phyloP scores from a whole-genome alignment of 2,329 filamentous ascomycete genomes.

The Ophiostoma piceae region DNA sequence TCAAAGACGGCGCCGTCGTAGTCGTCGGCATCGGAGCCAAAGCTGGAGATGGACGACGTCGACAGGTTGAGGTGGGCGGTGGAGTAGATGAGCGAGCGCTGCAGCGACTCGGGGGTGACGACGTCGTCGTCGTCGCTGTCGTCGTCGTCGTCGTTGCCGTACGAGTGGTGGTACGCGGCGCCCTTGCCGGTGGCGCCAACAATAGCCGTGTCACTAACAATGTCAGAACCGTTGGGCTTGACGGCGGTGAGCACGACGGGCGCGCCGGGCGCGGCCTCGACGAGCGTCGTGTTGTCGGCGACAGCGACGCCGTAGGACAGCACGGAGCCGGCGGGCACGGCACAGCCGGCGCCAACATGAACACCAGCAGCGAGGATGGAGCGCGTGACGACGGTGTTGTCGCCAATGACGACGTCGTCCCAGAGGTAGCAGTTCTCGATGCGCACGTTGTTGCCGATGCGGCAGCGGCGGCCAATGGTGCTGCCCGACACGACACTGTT shows the following conservation, averaged over 20 bases:
- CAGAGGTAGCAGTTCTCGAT: conserved; percentile 81
- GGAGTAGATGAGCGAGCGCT: conserved; percentile 52
- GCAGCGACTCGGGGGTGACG: conserved; percentile 47
- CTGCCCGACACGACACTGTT: conserved; percentile 66
- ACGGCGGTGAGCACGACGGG: conserved; percentile 39
- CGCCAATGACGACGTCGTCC: conserved; percentile 74
- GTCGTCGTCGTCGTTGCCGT: conserved; percentile 40
- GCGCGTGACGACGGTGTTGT: conserved; percentile 63
- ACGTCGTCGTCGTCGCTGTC: conserved; percentile 37
- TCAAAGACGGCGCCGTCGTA: conserved; percentile 47
- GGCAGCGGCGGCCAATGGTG: conserved; percentile 77
- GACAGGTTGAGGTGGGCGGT: conserved; percentile 50
- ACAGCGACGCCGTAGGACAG: conserved; percentile 75
- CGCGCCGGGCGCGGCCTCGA: conserved; percentile 29
- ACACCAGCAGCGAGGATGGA: conserved; percentile 73
- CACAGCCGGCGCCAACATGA: conserved; percentile 64
- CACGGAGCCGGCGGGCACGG: conserved; percentile 65
- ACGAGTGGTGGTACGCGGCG: conserved; percentile 37
- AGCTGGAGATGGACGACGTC: conserved; percentile 51
- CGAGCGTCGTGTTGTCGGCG: conserved; percentile 47
- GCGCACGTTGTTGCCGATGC: conserved; percentile 76
- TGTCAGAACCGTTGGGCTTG: conserved; percentile 36
- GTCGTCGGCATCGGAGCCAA: conserved; percentile 54
- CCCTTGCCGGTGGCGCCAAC: conserved; percentile 50
- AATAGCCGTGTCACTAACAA: conserved; percentile 40